A percentile compares a stretch with the other conserved stretches of the same genome.
These are phyloP conservation scores for Ilyonectria mors-panacis DNA, from an alignment of 2,329 filamentous ascomycete species.

Conservation along the genomic window DNA sequence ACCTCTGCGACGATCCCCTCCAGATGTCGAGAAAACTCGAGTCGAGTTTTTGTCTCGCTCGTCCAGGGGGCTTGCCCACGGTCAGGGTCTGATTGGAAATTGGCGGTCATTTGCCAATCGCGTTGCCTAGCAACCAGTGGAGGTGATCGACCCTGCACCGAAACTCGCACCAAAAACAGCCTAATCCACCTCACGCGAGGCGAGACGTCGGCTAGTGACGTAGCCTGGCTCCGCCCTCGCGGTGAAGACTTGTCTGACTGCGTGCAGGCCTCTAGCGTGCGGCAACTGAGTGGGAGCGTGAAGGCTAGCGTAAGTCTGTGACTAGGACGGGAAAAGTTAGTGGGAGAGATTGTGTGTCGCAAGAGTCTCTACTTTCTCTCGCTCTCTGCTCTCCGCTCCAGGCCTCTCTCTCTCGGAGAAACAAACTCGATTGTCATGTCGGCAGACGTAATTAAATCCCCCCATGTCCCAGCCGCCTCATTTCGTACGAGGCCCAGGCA, in stretches of 20 bases:
- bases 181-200: slow-evolving; percentile 33
- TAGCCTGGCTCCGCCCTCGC: slow-evolving; percentile 35
- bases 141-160: slow-evolving; percentile 17
- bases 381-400: not conserved
- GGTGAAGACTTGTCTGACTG: slow-evolving; percentile 23
- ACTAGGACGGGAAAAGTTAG: not conserved
- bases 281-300: slow-evolving; percentile 6
- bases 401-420: not conserved
- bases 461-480: slow-evolving; percentile 3
- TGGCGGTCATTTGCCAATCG: slow-evolving; percentile 19
- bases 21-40: slow-evolving; percentile 4
- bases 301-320: slow-evolving; percentile 1
- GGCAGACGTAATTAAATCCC: slow-evolving; percentile 16
- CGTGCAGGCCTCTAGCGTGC: slow-evolving; percentile 15
- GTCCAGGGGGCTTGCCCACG: slow-evolving; percentile 12
- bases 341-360: too few relatives aligned
- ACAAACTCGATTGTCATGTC: slow-evolving; percentile 8
- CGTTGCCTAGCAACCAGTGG: slow-evolving; percentile 45
- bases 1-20: slow-evolving; percentile 14
- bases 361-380: not conserved
- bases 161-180: slow-evolving; percentile 22
- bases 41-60: slow-evolving; percentile 8
- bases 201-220: slow-evolving; percentile 47
- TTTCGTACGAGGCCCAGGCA: slow-evolving; percentile 6
- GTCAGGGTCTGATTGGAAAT: slow-evolving; percentile 31